Evolutionary conservation across 2,329 filamentous ascomycete genomes (phyloP), one percentile per base, ranked within the genome.

Genomic region (Cadophora luteo-olivacea): DNA sequence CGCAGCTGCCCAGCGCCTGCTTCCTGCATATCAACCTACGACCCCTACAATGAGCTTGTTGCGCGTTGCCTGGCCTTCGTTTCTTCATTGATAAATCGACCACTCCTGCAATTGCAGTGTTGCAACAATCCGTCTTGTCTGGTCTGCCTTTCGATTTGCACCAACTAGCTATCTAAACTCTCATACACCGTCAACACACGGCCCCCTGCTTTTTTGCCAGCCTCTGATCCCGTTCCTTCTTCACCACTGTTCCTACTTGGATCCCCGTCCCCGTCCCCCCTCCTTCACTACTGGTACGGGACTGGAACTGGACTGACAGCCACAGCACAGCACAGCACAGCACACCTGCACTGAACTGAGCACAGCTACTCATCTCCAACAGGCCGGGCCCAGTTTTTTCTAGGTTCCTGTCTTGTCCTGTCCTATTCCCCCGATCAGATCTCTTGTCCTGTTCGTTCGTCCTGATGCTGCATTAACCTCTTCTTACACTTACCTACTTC

Each of bases 401-500:
- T 38, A 58, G 29, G 55, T n/a, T 33, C 55, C 55, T 33, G 55
- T 49, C 36, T 7, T 38, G 36, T 33, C 55, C 55, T 33, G 55
- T 49, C 36, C 36, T 38, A 7, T 38, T 49, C 45, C 45, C 45
- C 45, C 45, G 45, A 49, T 49, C 45, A 49, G 55, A 58, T 58
- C 55, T 58, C 33, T 25, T 58, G 55, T 22, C 55, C 19, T 24
- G 55, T 16, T n/a, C 33, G 11, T 58, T n/a, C 55, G 45, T 55
- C 52, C 25, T 38, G 32, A 22, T 58, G 33, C 55, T 60, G 57
- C 36, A 45, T 60, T 60, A 29, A 60, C 57, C n/a, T 60, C 33
- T 38, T 45, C 57, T 24, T 45, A 45, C 33, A 60, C 36, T 19
- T 29, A 5, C 33, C 54, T 25, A 12, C 19, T 32, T 12, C 22